These are phyloP conservation scores for Aspergillus bertholletiae DNA, from an alignment of 495 filamentous ascomycete genomes.

Conservation along the genomic window DNA sequence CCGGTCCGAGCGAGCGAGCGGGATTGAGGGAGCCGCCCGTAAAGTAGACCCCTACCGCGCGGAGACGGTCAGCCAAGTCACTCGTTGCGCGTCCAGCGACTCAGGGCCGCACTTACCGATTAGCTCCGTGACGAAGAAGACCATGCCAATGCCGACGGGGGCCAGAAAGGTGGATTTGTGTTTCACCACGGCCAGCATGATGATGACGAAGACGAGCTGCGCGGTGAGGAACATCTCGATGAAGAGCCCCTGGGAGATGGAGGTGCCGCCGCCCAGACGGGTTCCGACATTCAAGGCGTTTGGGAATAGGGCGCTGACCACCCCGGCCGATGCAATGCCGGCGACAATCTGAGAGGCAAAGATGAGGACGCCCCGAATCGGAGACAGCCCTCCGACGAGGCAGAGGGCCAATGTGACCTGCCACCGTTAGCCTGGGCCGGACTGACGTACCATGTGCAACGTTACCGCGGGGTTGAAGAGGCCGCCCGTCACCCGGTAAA, in stretches of 20 bases:
- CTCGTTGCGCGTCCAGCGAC: not conserved
- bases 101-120: conserved; percentile 48
- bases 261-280: conserved; percentile 52
- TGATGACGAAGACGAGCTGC: conserved; percentile 72
- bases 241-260: conserved; percentile 63
- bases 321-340: conserved; percentile 57
- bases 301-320: conserved; percentile 61
- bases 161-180: conserved; percentile 76
- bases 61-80: not conserved
- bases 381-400: conserved; percentile 53
- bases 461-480: conserved; percentile 76
- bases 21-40: conserved; percentile 74
- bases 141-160: conserved; percentile 71
- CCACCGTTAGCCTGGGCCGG: conserved; percentile 1
- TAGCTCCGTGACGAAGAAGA: conserved; percentile 68
- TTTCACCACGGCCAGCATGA: conserved; percentile 83
- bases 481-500: conserved; percentile 76
- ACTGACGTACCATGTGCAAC: conserved; percentile 1
- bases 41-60: conserved; percentile 55
- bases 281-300: conserved; percentile 60
- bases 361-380: conserved; percentile 46
- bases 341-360: conserved; percentile 54
- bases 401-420: conserved; percentile 58
- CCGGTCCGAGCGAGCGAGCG: conserved; percentile 68
- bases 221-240: conserved; percentile 81